Evolutionary conservation across 2,329 filamentous ascomycete species (phyloP), one percentile per base, ranked within the genome.

Genomic region (Tolypocladium cylindrosporum): DNA sequence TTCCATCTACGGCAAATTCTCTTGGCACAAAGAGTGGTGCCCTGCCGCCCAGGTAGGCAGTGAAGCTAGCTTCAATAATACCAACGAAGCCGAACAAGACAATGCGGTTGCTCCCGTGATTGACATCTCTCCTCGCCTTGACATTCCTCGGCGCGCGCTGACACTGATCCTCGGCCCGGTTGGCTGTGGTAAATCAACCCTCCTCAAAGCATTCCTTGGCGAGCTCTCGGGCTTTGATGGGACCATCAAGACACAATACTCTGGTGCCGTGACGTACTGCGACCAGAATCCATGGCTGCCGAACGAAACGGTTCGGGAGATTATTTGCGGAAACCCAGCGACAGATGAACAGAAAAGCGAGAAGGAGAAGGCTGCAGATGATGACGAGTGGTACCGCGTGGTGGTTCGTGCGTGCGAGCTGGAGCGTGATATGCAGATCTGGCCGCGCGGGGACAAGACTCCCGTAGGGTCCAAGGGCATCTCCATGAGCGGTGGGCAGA

Each of bases 321-420:
- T 70, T 1, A 71, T 72, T 39, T 36, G 56, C 19, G 53, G 58
- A 6, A 67, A 70, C 57, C 70, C 72, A 55, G 57, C 55, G 10
- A 61, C 87, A 83, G 0, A 76, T 87, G 9, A 61, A 73, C 13
- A 27, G 5, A 9, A 16, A n/a, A 43, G 62, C 1, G 59, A 31
- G 13, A 19, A 57, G 3, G 58, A 59, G 11, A 54, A 54, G n/a
- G 37, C 21, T 1, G 54, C 37, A 2, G 64, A 63, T 45, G 62
- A 69, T 21, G 53, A 61, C 0, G 5, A 43, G 0, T 62, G 66
- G 57, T 71, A 72, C 55, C 36, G 55, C 7, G 58, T 53, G 2
- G 64, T 69, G 13, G 31, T 68, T 8, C 54, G 61, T 0, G 63
- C 65, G 1, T 71, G 69, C 42, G 65, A 64, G 36, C 57, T 69